phyloP scores from a whole-genome alignment of 2,329 filamentous ascomycete species.

The Xylariaceae sp. region DNA sequence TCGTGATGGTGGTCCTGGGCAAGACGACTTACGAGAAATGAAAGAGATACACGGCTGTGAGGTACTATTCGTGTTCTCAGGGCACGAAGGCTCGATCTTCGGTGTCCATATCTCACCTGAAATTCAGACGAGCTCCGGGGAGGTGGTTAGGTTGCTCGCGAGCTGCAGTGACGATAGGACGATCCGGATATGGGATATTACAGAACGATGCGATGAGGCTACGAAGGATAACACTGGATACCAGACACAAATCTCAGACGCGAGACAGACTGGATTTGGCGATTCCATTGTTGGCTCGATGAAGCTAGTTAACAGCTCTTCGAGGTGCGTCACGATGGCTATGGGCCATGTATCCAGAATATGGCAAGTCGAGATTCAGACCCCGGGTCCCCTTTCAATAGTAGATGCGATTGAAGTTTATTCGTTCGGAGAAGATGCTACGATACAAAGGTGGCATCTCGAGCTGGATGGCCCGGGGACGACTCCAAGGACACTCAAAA shows the following conservation, averaged over 20 bases:
- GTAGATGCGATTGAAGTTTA: slow-evolving; percentile 58
- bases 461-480: slow-evolving; percentile 40
- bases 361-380: slow-evolving; percentile 78
- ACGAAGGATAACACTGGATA: slow-evolving; percentile 41
- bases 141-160: slow-evolving; percentile 69
- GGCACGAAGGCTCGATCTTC: slow-evolving; percentile 93
- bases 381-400: slow-evolving; percentile 28
- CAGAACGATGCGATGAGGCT: slow-evolving; percentile 51
- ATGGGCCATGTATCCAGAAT: slow-evolving; percentile 92
- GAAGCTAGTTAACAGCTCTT: slow-evolving; percentile 39
- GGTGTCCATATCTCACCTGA: slow-evolving; percentile 78
- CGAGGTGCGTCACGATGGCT: slow-evolving; percentile 66
- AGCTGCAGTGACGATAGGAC: slow-evolving; percentile 97
- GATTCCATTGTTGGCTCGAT: slow-evolving; percentile 43
- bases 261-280: slow-evolving; percentile 70
- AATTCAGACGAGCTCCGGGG: slow-evolving; percentile 49
- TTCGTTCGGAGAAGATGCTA: slow-evolving; percentile 87
- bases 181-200: slow-evolving; percentile 86
- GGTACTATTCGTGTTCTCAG: slow-evolving; percentile 62
- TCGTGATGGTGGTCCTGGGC: background rate
- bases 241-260: slow-evolving; percentile 40
- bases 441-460: slow-evolving; percentile 74
- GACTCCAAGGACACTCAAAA: background rate
- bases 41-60: slow-evolving; percentile 41
- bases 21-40: background rate